phyloP scores from a whole-genome alignment of 2,329 filamentous ascomycete genomes.

The Cercospora sp. region DNA sequence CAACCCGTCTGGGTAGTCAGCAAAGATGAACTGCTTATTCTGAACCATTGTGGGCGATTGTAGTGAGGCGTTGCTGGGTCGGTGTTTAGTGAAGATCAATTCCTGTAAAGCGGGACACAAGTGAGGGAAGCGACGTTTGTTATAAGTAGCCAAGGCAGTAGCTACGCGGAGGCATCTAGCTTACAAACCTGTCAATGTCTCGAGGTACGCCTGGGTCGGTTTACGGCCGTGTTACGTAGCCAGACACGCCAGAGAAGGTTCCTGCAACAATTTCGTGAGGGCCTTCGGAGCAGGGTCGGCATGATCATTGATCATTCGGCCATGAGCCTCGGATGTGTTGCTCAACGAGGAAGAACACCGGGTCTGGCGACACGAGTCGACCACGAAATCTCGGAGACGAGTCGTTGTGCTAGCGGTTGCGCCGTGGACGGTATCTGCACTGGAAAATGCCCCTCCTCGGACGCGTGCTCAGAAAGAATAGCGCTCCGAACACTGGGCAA shows the following conservation, averaged over 20 bases:
- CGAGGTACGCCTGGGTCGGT: background rate
- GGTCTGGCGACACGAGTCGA: background rate
- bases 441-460: conserved; percentile 18
- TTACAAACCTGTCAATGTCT: conserved; percentile 7
- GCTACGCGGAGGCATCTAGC: background rate
- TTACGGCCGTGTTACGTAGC: conserved; percentile 13
- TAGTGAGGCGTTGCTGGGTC: background rate
- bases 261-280: conserved; percentile 5
- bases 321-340: conserved; percentile 15
- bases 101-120: background rate
- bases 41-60: conserved; percentile 49
- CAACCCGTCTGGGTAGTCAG: conserved; percentile 63
- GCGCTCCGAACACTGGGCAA: conserved; percentile 1
- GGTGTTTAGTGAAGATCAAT: background rate
- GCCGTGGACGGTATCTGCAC: conserved; percentile 2
- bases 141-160: background rate
- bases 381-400: background rate
- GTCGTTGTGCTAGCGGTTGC: conserved; percentile 1
- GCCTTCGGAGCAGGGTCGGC: conserved; percentile 9
- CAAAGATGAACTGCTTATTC: conserved; percentile 78
- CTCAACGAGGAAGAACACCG: conserved; percentile 5
- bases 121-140: background rate
- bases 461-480: conserved; percentile 13
- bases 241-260: background rate
- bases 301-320: background rate